Evolutionary conservation across 1,139 yeast genomes (phyloP), one percentile per base, ranked within the genome.

Genomic region (Suhomyces choctaworum): DNA sequence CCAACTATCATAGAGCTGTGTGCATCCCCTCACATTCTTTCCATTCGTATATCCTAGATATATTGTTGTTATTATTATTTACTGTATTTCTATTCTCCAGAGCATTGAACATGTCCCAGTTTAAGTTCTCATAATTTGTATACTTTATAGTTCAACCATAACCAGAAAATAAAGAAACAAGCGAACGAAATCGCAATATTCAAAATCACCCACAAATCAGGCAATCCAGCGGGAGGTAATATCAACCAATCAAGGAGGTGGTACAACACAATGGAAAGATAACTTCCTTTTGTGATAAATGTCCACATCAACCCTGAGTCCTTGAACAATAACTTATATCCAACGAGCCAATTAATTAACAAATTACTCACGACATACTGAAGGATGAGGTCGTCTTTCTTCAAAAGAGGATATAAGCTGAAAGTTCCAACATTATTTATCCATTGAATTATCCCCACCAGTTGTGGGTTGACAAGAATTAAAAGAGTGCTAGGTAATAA

Each of bases 361-460:
- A 79, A 56, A 13, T 77, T 64, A 37, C 80, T 61, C 5, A 79
- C 80, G 33, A 70, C 60, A 56, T 86, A 90, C 58, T 92, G 98
- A 39, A 90, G 64, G 0, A 60, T 60, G 26, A 92, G 69, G 1
- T 78, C 81, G 51, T 94, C 98, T 45, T 80, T 80, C 46, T 80
- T 78, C 47, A 94, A 66, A 36, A 94, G 64, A 1, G 99, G 98
- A 76, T 86, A 89, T 66, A 94, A 64, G 34, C 96, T 86, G 60
- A 89, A 92, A 22, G 82, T 64, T 1, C 94, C 88, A 10, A 88
- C 75, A 52, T 90, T 92, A 53, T 82, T 82, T 42, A 90, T 78
- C 97, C 97, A 90, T 41, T 82, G 80, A 4, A 86, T 78, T 61
- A 88, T 76, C 3, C 94, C 79, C 13, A 82, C 72, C 11, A 78